phyloP scores from a whole-genome alignment of 371 early-diverging fungal species.

The Mortierella sp. region DNA sequence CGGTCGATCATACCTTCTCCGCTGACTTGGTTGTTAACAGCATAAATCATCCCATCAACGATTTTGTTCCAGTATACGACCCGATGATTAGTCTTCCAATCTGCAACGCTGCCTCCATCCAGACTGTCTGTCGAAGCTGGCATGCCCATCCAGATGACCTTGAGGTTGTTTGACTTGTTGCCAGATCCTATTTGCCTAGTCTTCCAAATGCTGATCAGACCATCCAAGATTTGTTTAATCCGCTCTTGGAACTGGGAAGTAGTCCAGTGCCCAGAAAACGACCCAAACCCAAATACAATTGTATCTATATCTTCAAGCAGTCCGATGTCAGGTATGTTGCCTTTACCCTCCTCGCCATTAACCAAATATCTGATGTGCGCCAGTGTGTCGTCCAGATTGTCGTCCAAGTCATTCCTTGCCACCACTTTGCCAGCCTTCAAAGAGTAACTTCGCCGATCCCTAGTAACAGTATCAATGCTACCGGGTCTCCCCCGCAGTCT shows the following conservation, averaged over 20 bases:
- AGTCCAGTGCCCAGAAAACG: constrained; percentile 15
- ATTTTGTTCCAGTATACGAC: constrained; percentile 33
- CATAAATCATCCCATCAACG: constrained; percentile 24
- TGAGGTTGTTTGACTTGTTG: constrained; percentile 12
- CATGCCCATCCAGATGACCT: constrained; percentile 30
- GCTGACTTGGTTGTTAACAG: constrained; percentile 14
- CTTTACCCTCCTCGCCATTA: neutral
- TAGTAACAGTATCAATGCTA: neutral
- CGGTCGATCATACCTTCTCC: constrained; percentile 22
- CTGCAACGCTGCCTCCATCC: neutral
- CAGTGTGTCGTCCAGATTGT: constrained; percentile 10
- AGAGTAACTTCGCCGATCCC: neutral
- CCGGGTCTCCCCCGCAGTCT: constrained; percentile 33
- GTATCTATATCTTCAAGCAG: constrained; percentile 19
- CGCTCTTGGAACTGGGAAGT: constrained; percentile 22
- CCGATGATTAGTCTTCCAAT: constrained; percentile 33
- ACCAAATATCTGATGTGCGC: constrained; percentile 4
- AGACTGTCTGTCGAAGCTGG: constrained; percentile 33
- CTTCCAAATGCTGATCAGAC: constrained; percentile 15
- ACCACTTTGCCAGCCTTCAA: constrained; percentile 11
- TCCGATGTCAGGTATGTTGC: neutral
- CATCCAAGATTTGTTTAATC: constrained; percentile 6
- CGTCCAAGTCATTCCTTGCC: constrained; percentile 17
- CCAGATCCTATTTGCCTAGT: neutral
- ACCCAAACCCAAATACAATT: constrained; percentile 25